Evolutionary conservation across 495 filamentous ascomycete species (phyloP).

Genomic region (Acidiella bohemica): DNA sequence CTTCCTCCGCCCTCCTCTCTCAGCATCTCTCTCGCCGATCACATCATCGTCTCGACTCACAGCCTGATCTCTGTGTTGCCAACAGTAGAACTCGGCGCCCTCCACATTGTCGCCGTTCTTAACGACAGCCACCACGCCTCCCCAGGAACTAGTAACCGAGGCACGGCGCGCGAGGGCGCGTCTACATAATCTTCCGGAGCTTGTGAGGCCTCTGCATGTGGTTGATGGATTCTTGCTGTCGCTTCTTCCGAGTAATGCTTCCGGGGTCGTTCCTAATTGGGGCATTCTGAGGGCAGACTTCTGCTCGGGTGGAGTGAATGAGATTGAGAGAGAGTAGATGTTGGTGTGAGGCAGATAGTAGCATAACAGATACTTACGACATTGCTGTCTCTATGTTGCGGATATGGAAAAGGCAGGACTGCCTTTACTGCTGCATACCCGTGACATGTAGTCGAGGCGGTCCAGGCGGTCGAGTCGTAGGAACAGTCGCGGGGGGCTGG

Average conservation of each 20-base stretch:
- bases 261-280: slow-evolving; percentile 59
- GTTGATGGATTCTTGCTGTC: slow-evolving; percentile 73
- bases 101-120: slow-evolving; percentile 29
- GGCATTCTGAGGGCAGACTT: slow-evolving; percentile 11
- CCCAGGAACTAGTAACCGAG: slow-evolving; percentile 26
- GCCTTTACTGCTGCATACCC: slow-evolving; percentile 4
- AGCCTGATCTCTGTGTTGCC: slow-evolving; percentile 89
- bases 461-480: too few relatives aligned
- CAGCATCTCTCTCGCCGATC: neutral
- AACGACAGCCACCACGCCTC: slow-evolving; percentile 26
- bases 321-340: neutral
- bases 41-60: neutral
- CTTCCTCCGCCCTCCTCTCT: slow-evolving; percentile 6
- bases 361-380: neutral
- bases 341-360: neutral
- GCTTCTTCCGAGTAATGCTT: slow-evolving; percentile 58
- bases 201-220: slow-evolving; percentile 79
- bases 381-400: neutral
- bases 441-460: too few relatives aligned
- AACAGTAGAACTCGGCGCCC: slow-evolving; percentile 57
- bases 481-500: too few relatives aligned
- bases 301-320: too few relatives aligned
- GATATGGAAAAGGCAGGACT: neutral
- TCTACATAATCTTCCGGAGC: slow-evolving; percentile 64
- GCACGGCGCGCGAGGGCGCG: slow-evolving; percentile 46